These are phyloP conservation scores for Schizothecium vesticola DNA, from an alignment of 495 filamentous ascomycete genomes.

Conservation along the genomic window DNA sequence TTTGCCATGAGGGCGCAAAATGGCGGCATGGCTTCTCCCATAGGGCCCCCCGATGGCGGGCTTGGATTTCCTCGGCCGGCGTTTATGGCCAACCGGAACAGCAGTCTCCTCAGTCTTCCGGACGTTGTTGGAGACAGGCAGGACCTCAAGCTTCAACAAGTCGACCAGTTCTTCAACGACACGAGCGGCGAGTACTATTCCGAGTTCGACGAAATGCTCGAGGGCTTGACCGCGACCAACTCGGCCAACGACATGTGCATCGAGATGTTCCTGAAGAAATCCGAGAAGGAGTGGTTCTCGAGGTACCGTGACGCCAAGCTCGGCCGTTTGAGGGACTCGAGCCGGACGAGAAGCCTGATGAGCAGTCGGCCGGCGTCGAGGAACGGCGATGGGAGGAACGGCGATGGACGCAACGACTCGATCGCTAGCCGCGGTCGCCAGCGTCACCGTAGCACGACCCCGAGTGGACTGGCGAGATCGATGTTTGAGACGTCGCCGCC, in stretches of 20 bases:
- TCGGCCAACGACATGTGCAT: conserved; percentile 55
- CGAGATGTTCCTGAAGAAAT: conserved; percentile 56
- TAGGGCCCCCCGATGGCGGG: conserved; percentile 19
- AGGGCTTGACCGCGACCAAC: conserved; percentile 47
- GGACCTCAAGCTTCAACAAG: conserved; percentile 58
- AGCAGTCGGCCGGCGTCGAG: conserved; percentile 24
- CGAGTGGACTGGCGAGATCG: conserved; percentile 25
- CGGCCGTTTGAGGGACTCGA: conserved; percentile 25
- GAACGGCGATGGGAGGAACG: conserved; percentile 16
- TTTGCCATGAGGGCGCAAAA: conserved; percentile 32
- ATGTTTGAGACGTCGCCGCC: conserved; percentile 29
- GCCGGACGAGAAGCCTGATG: conserved; percentile 11
- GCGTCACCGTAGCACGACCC: conserved; percentile 28
- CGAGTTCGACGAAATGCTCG: conserved; percentile 52
- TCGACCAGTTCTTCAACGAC: conserved; percentile 66
- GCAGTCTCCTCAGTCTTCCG: conserved; percentile 43
- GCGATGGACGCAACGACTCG: conserved; percentile 21
- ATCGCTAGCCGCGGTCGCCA: conserved; percentile 29
- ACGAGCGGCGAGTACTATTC: conserved; percentile 52
- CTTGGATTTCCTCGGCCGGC: conserved; percentile 27
- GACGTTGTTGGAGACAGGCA: conserved; percentile 57
- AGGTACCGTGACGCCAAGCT: conserved; percentile 56
- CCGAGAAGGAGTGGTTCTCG: conserved; percentile 61
- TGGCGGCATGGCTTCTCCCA: conserved; percentile 36
- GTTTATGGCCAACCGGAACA: conserved; percentile 28